Evolutionary conservation across 495 filamentous ascomycete species (phyloP).

Genomic region (Xylaria longipes): DNA sequence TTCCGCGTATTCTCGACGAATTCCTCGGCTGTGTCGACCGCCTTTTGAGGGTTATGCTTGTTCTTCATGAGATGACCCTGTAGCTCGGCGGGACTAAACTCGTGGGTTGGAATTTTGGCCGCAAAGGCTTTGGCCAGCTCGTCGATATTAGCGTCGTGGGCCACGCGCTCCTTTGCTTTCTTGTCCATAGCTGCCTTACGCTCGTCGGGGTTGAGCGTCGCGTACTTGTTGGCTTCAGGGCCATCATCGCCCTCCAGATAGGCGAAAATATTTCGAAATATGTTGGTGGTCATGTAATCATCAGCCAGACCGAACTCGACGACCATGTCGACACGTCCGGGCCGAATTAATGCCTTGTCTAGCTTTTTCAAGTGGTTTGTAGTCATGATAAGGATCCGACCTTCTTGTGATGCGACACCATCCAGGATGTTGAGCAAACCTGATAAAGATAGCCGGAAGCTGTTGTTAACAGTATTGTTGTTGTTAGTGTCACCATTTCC

Average conservation of each 20-base stretch:
- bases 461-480: constrained; percentile 21
- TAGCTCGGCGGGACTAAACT: constrained; percentile 78
- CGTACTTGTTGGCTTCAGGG: constrained; percentile 20
- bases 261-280: constrained; percentile 57
- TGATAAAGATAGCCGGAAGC: constrained; percentile 69
- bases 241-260: constrained; percentile 52
- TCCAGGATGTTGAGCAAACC: constrained; percentile 81
- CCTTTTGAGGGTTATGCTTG: constrained; percentile 66
- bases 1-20: constrained; percentile 66
- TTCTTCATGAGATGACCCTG: constrained; percentile 77
- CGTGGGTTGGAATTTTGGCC: constrained; percentile 61
- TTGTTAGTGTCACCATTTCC: constrained; percentile 22
- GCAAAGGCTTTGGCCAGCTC: constrained; percentile 65
- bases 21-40: constrained; percentile 59
- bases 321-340: constrained; percentile 78
- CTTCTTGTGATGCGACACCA: constrained; percentile 78
- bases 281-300: constrained; percentile 50
- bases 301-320: constrained; percentile 67
- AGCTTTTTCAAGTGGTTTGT: constrained; percentile 81
- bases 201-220: constrained; percentile 33
- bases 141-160: constrained; percentile 42
- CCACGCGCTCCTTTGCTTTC: constrained; percentile 46
- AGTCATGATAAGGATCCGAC: constrained; percentile 83
- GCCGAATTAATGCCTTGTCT: constrained; percentile 76
- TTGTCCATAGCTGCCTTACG: constrained; percentile 45